Percentiles rank a stretch among this genome's conserved stretches.
Evolutionary conservation across 75 land plant genomes (phyloP).

Genomic region (Cryptomeria japonica): DNA sequence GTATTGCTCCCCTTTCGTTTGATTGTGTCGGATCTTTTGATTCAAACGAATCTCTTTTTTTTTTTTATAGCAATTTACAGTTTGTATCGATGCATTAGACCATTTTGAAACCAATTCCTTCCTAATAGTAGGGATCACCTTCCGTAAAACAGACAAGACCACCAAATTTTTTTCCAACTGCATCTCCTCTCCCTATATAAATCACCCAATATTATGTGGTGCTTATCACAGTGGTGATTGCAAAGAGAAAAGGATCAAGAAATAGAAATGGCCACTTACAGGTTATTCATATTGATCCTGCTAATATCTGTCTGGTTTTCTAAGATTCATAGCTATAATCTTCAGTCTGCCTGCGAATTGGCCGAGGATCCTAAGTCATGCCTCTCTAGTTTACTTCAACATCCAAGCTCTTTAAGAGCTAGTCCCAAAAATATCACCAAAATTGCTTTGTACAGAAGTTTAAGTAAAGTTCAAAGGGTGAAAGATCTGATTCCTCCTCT

Average conservation of each 20-base stretch:
- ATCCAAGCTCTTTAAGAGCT: neutral
- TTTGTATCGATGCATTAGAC: too few relatives aligned
- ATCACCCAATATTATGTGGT: too few relatives aligned
- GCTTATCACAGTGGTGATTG: neutral
- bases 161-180: too few relatives aligned
- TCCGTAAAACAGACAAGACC: neutral
- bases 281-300: neutral
- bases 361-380: neutral
- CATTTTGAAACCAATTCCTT: too few relatives aligned
- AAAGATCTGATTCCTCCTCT: neutral
- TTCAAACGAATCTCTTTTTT: neutral
- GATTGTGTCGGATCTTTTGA: neutral
- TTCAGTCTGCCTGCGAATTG: neutral
- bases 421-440: neutral
- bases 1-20: too few relatives aligned
- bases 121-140: neutral
- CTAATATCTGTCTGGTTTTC: neutral
- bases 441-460: neutral
- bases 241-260: neutral
- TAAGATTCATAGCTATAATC: neutral
- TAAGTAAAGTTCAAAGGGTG: neutral
- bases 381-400: neutral
- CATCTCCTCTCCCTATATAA: neutral
- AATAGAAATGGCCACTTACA: neutral
- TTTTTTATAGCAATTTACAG: neutral